Base-by-base conservation (phyloP, 1,284 basidiomycete species). In the Melampsora americana region DNA sequence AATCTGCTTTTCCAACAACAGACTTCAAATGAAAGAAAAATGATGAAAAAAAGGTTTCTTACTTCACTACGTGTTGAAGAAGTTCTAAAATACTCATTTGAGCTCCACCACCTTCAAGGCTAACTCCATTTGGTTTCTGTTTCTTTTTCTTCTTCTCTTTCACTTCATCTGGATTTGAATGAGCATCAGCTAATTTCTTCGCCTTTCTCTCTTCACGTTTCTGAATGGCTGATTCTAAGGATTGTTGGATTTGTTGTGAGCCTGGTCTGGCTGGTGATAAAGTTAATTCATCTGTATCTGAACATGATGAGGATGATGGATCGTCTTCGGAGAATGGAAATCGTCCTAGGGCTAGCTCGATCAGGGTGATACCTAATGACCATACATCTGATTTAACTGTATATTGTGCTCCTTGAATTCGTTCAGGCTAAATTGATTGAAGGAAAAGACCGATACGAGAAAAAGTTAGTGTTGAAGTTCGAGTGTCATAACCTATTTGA, bases 371-470 rank as follows among this genome's bases (percentile, higher is more conserved):
- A 46, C 95, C 95, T 69, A 96, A 86, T 1, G 93, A 96, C 95
- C 94, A 97, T 7, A 98, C 92, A 81, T 98, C 95, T 4, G 94
- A 96, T 84, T 96, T 97, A 84, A 97, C 93, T 42, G 92, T 92
- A 84, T 99, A 98, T 82, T 93, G 90, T 3, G 93, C 93, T 71
- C 96, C 95, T 86, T 98, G 95, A 81, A 99, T 98, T 71, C 95
- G 93, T 83, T 99, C 95, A 46, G 95, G 95, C 93, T 98, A 83
- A 44, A 72, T 60, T 28, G 35, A 62, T 9, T 2, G 26, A 20
- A 62, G 30, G n/a, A 30, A 61, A 26, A 26, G 20, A n/a, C n/a
- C 12, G 20, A 53, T 35, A 35, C 9, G 35, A 35, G 35, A 9
- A 35, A 35, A 4, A 35, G 35, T 35, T 9, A 35, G 35, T 35